Evolutionary conservation across 331 rosid genomes (phyloP).

Genomic region (Arachis monticola): DNA sequence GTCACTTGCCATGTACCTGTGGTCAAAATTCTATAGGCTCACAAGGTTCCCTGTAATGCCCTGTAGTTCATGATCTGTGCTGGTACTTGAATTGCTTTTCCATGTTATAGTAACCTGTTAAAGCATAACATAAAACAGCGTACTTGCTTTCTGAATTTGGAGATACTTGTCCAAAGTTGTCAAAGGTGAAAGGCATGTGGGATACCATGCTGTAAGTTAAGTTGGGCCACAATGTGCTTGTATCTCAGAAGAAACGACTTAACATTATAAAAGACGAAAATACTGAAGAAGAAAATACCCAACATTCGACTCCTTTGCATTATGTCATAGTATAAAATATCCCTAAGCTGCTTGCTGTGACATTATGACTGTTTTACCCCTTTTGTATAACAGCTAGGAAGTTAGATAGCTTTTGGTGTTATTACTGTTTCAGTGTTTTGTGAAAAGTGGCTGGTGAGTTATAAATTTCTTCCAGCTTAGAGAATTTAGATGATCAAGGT

Average conservation of each 20-base stretch:
- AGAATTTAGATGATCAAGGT: slow-evolving; percentile 23
- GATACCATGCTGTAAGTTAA: slow-evolving; percentile 12
- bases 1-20: slow-evolving; percentile 20
- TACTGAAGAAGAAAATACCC: slow-evolving; percentile 16
- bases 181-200: not conserved
- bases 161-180: slow-evolving; percentile 20
- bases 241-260: not conserved
- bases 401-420: slow-evolving; percentile 5
- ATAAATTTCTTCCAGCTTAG: slow-evolving; percentile 14
- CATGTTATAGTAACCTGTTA: slow-evolving; percentile 3
- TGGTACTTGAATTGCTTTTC: slow-evolving; percentile 19
- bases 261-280: not conserved
- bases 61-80: slow-evolving; percentile 29
- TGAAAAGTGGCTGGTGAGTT: slow-evolving; percentile 4
- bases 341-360: slow-evolving; percentile 20
- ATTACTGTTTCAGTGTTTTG: slow-evolving; percentile 24
- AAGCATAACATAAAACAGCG: not conserved
- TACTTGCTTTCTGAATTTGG: slow-evolving; percentile 25
- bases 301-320: slow-evolving; percentile 3
- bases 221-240: not conserved
- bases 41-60: slow-evolving; percentile 26
- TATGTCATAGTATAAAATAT: not conserved
- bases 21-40: slow-evolving; percentile 25
- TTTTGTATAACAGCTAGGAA: slow-evolving; percentile 11
- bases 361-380: slow-evolving; percentile 8